Percentiles rank a stretch among this genome's conserved stretches.
These are phyloP conservation scores for Eucalyptus lansdowneana DNA, from an alignment of 345 rosid genomes.

Conservation along the genomic window DNA sequence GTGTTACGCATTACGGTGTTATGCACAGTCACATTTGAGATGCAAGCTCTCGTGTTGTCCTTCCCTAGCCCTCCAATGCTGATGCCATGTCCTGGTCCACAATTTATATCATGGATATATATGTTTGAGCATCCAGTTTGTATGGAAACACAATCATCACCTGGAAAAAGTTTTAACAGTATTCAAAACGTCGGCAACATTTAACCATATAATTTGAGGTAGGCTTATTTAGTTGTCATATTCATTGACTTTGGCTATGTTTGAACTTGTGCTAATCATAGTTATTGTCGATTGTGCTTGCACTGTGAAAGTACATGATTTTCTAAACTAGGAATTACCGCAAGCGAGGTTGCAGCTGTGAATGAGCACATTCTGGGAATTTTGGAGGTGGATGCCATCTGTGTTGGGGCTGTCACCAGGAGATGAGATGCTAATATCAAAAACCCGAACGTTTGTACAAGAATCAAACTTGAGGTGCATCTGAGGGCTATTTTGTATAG, in stretches of 20 bases:
- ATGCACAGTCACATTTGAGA: slow-evolving; percentile 67
- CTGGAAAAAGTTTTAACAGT: slow-evolving; percentile 11
- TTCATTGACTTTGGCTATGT: background rate
- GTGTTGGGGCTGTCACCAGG: slow-evolving; percentile 85
- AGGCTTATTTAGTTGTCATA: background rate
- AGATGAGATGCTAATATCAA: slow-evolving; percentile 39
- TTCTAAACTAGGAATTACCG: slow-evolving; percentile 25
- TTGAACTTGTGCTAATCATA: background rate
- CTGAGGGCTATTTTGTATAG: slow-evolving; percentile 82
- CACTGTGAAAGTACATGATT: background rate
- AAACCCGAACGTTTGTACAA: slow-evolving; percentile 48
- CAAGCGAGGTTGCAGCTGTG: slow-evolving; percentile 50
- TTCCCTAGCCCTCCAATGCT: slow-evolving; percentile 83
- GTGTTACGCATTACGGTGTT: slow-evolving; percentile 45
- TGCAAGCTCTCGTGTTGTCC: slow-evolving; percentile 53
- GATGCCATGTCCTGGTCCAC: slow-evolving; percentile 91
- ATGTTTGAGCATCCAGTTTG: slow-evolving; percentile 81
- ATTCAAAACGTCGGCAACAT: background rate
- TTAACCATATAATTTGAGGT: background rate
- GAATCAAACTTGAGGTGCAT: slow-evolving; percentile 69
- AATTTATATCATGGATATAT: slow-evolving; percentile 45
- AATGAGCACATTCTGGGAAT: slow-evolving; percentile 57
- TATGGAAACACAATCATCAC: slow-evolving; percentile 82
- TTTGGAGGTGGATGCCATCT: slow-evolving; percentile 79
- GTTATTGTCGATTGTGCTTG: background rate